Base-by-base conservation (phyloP, 805 yeast genomes). In the Tanozyma kutaoensis region DNA sequence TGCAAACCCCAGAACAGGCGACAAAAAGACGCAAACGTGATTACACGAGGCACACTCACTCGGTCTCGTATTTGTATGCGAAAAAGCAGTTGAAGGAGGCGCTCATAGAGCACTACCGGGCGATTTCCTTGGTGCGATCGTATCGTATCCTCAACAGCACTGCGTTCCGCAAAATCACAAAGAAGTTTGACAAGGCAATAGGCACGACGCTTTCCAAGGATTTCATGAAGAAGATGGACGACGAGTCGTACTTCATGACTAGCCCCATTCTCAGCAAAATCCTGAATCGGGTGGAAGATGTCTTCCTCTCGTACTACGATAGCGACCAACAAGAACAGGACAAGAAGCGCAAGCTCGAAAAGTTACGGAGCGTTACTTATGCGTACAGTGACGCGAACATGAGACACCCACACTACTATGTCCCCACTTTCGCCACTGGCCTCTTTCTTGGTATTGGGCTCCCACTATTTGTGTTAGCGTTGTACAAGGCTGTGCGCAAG, bases 111-210 rank as follows among this genome's bases (percentile, higher is more conserved):
- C 76, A 67, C 37, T 84, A 82, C 47, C 62, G 88, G 31, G 69
- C 79, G 7, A 55, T 84, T 34, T 80, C 79, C 32, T 60, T 81
- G 20, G 52, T 80, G 26, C 69, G 69, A 36, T 76, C 81, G 1
- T 91, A 74, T 48, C 63, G 81, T 37, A 59, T 75, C 25, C 50
- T 86, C 39, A 91, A 91, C 50, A 63, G 85, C 17, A 85, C 94
- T 0, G 98, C 93, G 0, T 72, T 86, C 42, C 67, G 95, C 28
- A 91, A 91, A 43, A 74, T 91, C 42, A 62, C 84, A 32, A 91
- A 91, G 45, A 91, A 91, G 48, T 86, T 72, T 46, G 98, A 91
- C 51, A 91, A 91, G 43, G 62, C 76, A 4, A 62, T 75, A 2
- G 45, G 56, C 9, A 55, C 69, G 8, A 38, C 55, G 1, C 37